A percentile compares a stretch with the other conserved stretches of the same genome.
Evolutionary conservation across 1,284 basidiomycete species (phyloP).

Genomic region (Ustilago trichophora): DNA sequence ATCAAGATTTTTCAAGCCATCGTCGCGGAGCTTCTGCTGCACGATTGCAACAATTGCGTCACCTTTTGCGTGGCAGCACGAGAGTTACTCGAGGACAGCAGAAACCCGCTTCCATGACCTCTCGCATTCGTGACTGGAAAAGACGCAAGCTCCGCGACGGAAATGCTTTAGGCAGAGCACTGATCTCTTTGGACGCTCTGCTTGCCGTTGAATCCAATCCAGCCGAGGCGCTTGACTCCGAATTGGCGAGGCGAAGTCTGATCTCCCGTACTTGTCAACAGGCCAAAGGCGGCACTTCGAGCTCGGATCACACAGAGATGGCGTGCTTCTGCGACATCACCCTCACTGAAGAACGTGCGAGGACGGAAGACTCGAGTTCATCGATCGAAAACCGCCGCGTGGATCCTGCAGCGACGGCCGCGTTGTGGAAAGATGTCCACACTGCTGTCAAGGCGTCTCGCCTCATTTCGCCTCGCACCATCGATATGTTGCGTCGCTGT

Average conservation of each 20-base stretch:
- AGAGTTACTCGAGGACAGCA: not conserved
- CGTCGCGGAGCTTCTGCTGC: not conserved
- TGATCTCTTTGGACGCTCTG: constrained; percentile 8
- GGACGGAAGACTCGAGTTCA: not conserved
- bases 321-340: constrained; percentile 3
- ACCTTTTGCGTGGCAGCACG: not conserved
- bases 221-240: not conserved
- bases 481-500: constrained; percentile 29
- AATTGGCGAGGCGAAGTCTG: constrained; percentile 19
- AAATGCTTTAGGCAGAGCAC: not conserved
- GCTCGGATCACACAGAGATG: too few species aligned
- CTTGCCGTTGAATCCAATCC: not conserved
- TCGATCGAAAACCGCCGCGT: not conserved
- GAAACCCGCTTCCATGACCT: not conserved
- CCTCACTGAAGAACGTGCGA: not conserved
- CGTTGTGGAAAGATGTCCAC: constrained; percentile 23
- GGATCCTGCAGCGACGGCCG: constrained; percentile 4
- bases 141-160: constrained; percentile 10
- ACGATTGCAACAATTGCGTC: constrained; percentile 1
- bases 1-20: not conserved
- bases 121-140: not conserved
- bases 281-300: too few species aligned
- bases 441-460: constrained; percentile 14
- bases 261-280: constrained; percentile 10
- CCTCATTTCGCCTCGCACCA: constrained; percentile 8